Evolutionary conservation across 2,329 filamentous ascomycete genomes (phyloP), one percentile per base, ranked within the genome.

Genomic region (Paecilomyces sp.): DNA sequence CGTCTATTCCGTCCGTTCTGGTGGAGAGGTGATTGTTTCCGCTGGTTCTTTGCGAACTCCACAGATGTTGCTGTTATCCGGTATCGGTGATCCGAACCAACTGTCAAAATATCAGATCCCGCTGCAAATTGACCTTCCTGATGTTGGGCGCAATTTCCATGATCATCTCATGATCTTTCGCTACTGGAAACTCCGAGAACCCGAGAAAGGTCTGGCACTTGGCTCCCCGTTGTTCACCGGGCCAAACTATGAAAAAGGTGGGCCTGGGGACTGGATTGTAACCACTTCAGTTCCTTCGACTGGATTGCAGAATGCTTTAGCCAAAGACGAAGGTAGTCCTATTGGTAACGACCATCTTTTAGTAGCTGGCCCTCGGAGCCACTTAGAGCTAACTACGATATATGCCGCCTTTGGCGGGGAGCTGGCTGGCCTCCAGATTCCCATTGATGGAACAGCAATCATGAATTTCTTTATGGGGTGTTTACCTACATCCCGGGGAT

Each of bases 101-200:
- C 79, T 89, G 5, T 63, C 77, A 22, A 74, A 76, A 57, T 79
- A 83, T 66, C 72, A 76, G n/a, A 88, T 88, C 62, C 67, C 77
- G 1, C 72, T 83, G 0, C 64, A 86, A 18, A 75, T 80, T 3
- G 79, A 88, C 62, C 81, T 84, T 0, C 81, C 82, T 0, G 84
- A 86, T 53, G 85, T 90, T 2, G 87, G 87, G 4, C 81, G 80
- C 60, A 86, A 88, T 71, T 77, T 89, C 3, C 77, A 86, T 60
- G 86, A 89, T 67, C 85, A 86, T 30, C n/a, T 28, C 31, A 47
- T 12, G 25, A 11, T 54, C 6, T 34, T n/a, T 24, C 57, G 36
- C 33, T 55, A 33, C n/a, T 58, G 28, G n/a, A 34, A 36, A 9
- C 24, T 58, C 12, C 53, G 54, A 18, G 36, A 58, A 3, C 57